Evolutionary conservation across 495 filamentous ascomycete genomes (phyloP).

Genomic region (Aspergillus saccharolyticus): DNA sequence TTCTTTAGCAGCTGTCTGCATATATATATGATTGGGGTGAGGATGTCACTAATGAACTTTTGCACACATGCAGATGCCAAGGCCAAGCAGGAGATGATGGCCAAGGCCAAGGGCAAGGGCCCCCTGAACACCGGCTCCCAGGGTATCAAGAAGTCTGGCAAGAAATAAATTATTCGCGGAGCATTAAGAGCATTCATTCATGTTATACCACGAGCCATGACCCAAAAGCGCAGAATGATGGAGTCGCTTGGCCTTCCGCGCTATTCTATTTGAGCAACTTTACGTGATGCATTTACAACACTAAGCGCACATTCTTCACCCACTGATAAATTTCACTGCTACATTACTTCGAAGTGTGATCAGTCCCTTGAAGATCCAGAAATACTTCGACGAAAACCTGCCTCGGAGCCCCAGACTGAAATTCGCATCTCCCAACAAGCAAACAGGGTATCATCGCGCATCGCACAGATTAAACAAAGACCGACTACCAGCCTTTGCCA

Average conservation of each 20-base stretch:
- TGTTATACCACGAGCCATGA: constrained; percentile 35
- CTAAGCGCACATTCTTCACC: constrained; percentile 2
- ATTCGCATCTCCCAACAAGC: constrained; percentile 5
- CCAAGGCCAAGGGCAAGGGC: constrained; percentile 56
- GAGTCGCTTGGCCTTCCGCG: constrained; percentile 13
- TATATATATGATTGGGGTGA: not conserved
- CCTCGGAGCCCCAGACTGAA: not conserved
- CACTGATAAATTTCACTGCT: constrained; percentile 6
- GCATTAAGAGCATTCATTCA: constrained; percentile 15
- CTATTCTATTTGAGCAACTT: constrained; percentile 10
- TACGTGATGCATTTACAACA: constrained; percentile 8
- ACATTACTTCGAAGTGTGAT: not conserved
- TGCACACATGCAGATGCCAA: constrained; percentile 59
- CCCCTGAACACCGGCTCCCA: constrained; percentile 70
- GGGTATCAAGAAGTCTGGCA: constrained; percentile 88
- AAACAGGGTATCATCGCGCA: constrained; percentile 18
- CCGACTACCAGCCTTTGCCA: not conserved
- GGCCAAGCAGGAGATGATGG: constrained; percentile 67
- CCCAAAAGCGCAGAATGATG: constrained; percentile 14
- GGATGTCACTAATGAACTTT: not conserved
- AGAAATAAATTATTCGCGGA: constrained; percentile 55
- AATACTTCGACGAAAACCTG: not conserved
- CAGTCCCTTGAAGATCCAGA: not conserved
- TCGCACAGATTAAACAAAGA: constrained; percentile 3
- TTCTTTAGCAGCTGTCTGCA: too few relatives aligned